Base-by-base conservation (phyloP, 2,329 filamentous ascomycete genomes). In the Colletotrichum ledebouriae region DNA sequence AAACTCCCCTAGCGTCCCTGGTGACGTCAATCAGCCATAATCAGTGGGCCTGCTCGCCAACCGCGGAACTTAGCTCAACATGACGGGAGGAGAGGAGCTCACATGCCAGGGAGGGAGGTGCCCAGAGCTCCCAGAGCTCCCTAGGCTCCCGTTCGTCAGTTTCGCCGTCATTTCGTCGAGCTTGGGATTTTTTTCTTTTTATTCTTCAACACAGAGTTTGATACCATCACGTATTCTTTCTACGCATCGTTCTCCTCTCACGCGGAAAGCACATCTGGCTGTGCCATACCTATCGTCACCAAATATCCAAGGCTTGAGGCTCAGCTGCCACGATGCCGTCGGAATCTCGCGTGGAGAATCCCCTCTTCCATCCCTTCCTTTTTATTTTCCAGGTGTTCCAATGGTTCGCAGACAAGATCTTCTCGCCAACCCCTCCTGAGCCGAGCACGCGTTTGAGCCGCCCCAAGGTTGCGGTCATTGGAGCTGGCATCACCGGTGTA, bases 401-500 rank as follows among this genome's bases (percentile, higher is more conserved):
- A 83, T 89, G 84, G 81, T 70, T 92, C 7, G 80, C 91, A 1
- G 83, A 86, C 73, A 85, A 85, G 72, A 73, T 94, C 37, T 86
- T 97, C 59, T 90, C 93, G 0, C 93, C 93, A 0, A 83, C 80
- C 5, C 89, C 93, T 4, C 93, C 92, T 0, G 83, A 85, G 2
- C 86, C 89, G 0, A 81, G 85, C 69, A 78, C 82, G 0, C 81
- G 83, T 6, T 80, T 92, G n/a, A 80, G 81, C 12, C 82, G 90
- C 33, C 90, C 92, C 13, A 89, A 86, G 67, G 84, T 93, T 63
- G 91, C 90, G 2, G 82, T 93, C 37, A 89, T 93, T 71, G 90
- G 91, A 2, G 89, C 90, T 33, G 90, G 91, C 2, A 83, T 97
- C 62, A 96, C 87, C 0, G 87, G 93, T 4, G 89, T 96, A 2